Evolutionary conservation across 2,329 filamentous ascomycete species (phyloP), one percentile per base, ranked within the genome.

Genomic region (Capronia epimyces): DNA sequence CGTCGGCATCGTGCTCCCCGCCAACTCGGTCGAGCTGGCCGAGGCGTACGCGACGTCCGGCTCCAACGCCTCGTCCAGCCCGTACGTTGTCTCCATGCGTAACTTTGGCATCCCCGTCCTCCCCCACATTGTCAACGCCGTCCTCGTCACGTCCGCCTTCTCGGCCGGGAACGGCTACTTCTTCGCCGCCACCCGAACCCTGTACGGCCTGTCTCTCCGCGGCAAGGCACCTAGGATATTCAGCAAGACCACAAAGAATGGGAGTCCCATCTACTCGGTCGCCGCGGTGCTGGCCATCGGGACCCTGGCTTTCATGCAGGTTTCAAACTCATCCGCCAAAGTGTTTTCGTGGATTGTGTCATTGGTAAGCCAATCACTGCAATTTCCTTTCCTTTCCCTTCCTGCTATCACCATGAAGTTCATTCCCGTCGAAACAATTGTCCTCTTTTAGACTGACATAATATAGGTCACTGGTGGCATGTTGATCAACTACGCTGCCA

Each of bases 1-100:
- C 13, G 81, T 87, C 2, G 84, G 84, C 4, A 82, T 88, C 46
- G 66, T 87, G 21, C 77, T 88, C 40, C 75, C 87, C 2, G 84
- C 83, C 63, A 75, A 84, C 48, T 79, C 89, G 60, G 63, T 69
- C 0, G 71, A 74, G 6, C 73, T 89, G 43, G 73, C 70, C 2
- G 43, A 2, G 13, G 41, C 52, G 10, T 20, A 52, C 5, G 32
- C 5, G 80, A 79, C 0, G 81, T 83, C 61, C 66, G 61, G 36
- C 34, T 63, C 63, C 15, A 76, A 71, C 3, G 79, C 78, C 7
- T 75, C 75, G n/a, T 77, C 78, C 1, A 83, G 80, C 25, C 80
- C 80, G 1, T 82, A 82, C 59, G 79, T 82, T 49, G 81, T 83
- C 62, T 79, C 79, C 44, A 81, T 82, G 77, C 64, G 69, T 36